Percentiles rank a stretch among this genome's conserved stretches.
These are phyloP conservation scores for Colletotrichum incanum DNA, from an alignment of 2,329 filamentous ascomycete genomes.

Conservation along the genomic window DNA sequence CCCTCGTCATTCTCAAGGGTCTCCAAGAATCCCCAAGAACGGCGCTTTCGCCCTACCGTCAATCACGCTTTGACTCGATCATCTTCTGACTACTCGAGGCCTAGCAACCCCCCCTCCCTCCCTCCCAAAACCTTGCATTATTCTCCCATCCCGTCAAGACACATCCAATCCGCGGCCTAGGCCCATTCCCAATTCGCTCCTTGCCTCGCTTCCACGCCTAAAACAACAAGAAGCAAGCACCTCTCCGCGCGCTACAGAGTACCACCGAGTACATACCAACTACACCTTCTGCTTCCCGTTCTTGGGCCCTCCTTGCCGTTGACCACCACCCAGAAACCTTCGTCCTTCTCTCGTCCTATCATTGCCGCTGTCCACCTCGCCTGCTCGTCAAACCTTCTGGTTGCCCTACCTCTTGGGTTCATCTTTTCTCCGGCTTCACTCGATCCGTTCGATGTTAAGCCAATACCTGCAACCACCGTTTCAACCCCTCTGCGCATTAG, in stretches of 20 bases:
- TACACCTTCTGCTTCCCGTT: slow-evolving; percentile 7
- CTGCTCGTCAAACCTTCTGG: slow-evolving; percentile 22
- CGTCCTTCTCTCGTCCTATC: slow-evolving; percentile 37
- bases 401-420: slow-evolving; percentile 38
- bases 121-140: slow-evolving; percentile 37
- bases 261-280: neutral
- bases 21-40: slow-evolving; percentile 32
- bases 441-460: slow-evolving; percentile 42
- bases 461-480: slow-evolving; percentile 38
- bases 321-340: slow-evolving; percentile 31
- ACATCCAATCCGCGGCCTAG: slow-evolving; percentile 29
- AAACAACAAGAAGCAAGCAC: slow-evolving; percentile 19
- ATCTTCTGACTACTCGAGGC: slow-evolving; percentile 16
- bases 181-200: slow-evolving; percentile 24
- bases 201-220: slow-evolving; percentile 3
- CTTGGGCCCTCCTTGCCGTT: slow-evolving; percentile 34
- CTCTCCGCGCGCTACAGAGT: neutral
- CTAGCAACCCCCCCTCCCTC: slow-evolving; percentile 16
- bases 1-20: slow-evolving; percentile 40
- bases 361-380: slow-evolving; percentile 27
- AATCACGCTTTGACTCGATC: slow-evolving; percentile 38
- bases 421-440: slow-evolving; percentile 42
- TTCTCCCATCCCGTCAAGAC: slow-evolving; percentile 34
- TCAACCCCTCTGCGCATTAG: slow-evolving; percentile 40
- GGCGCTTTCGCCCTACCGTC: slow-evolving; percentile 34